phyloP scores from a whole-genome alignment of 2,329 filamentous ascomycete species.

The Atkinsonella texensis region DNA sequence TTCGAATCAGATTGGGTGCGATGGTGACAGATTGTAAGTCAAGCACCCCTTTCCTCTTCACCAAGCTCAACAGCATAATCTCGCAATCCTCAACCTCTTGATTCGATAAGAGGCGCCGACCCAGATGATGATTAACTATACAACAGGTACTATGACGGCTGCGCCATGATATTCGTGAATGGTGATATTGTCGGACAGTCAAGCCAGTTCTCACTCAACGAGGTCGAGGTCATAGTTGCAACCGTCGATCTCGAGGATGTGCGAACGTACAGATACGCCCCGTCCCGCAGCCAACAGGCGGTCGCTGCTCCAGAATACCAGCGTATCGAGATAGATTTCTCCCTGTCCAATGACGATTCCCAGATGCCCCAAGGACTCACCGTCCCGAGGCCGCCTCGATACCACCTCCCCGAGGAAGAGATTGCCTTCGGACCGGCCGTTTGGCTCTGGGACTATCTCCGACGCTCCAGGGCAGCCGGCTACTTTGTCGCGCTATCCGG shows the following conservation, averaged over 20 bases:
- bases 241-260: conserved; percentile 64
- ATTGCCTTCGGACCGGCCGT: conserved; percentile 53
- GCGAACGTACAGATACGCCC: conserved; percentile 8
- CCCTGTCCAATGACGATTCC: not conserved
- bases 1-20: conserved; percentile 4
- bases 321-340: conserved; percentile 10
- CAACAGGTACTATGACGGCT: conserved; percentile 3
- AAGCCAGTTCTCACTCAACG: conserved; percentile 40
- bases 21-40: not conserved
- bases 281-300: conserved; percentile 8
- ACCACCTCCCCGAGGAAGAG: conserved; percentile 53
- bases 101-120: not conserved
- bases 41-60: not conserved
- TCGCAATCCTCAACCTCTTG: no score
- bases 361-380: conserved; percentile 28
- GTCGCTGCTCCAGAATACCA: conserved; percentile 8
- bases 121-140: not conserved
- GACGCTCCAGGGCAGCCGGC: conserved; percentile 36
- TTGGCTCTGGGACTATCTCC: conserved; percentile 55
- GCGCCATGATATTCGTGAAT: conserved; percentile 50
- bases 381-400: conserved; percentile 32
- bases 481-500: conserved; percentile 41
- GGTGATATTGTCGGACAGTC: conserved; percentile 52
- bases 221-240: conserved; percentile 52
- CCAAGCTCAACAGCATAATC: no score